These are phyloP conservation scores for Rutstroemia sp. DNA, from an alignment of 2,329 filamentous ascomycete species.

Conservation along the genomic window DNA sequence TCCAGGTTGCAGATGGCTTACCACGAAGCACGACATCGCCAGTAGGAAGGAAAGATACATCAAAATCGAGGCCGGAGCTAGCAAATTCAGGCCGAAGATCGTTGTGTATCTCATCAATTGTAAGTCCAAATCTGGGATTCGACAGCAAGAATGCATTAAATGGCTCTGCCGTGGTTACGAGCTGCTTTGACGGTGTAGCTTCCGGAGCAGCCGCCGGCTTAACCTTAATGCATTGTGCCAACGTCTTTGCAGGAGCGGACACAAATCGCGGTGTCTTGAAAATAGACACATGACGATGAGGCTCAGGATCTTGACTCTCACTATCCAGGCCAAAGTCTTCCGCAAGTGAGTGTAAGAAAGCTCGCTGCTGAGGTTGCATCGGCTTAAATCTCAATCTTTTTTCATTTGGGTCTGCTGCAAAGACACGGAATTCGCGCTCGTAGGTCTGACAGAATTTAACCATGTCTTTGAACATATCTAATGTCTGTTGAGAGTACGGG, in stretches of 20 bases:
- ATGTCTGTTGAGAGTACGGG: constrained; percentile 73
- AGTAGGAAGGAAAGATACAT: constrained; percentile 60
- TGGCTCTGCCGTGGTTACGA: constrained; percentile 39
- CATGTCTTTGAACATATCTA: constrained; percentile 64
- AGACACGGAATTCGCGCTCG: constrained; percentile 76
- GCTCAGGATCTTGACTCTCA: constrained; percentile 84
- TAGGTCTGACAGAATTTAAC: constrained; percentile 62
- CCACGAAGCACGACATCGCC: constrained; percentile 60
- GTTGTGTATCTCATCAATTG: constrained; percentile 62
- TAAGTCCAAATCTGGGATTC: constrained; percentile 65
- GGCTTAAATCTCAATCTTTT: constrained; percentile 80
- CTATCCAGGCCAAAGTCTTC: constrained; percentile 87
- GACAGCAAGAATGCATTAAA: constrained; percentile 67
- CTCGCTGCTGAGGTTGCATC: constrained; percentile 69
- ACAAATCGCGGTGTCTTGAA: constrained; percentile 81
- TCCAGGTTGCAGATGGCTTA: constrained; percentile 30
- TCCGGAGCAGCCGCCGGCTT: constrained; percentile 32
- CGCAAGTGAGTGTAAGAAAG: constrained; percentile 79
- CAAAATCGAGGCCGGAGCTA: constrained; percentile 45
- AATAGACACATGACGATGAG: constrained; percentile 80
- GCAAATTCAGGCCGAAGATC: constrained; percentile 46
- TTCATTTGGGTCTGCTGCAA: constrained; percentile 63
- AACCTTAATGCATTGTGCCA: constrained; percentile 58
- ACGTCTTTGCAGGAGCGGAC: constrained; percentile 68
- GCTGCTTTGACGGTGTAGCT: constrained; percentile 33